Evolutionary conservation across 108 stramenopile genomes (phyloP).

Genomic region (Phaeodactylum tricornutum): DNA sequence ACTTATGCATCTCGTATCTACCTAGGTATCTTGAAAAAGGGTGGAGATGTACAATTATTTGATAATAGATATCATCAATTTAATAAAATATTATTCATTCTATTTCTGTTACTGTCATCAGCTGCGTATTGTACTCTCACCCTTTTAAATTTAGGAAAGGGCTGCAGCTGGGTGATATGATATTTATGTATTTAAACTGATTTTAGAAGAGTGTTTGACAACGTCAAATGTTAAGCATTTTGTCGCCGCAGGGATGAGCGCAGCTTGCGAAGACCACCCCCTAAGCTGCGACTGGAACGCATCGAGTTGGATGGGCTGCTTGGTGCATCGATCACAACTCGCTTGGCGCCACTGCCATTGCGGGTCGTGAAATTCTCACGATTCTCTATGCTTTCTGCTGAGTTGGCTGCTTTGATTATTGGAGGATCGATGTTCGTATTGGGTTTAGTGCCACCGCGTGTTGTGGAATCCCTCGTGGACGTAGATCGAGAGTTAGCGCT

Average conservation of each 20-base stretch:
- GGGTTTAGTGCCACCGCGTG: neutral
- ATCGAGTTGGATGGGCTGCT: neutral
- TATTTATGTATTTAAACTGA: too few relatives aligned
- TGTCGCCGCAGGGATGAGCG: neutral
- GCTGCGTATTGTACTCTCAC: too few relatives aligned
- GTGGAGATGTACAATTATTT: too few relatives aligned
- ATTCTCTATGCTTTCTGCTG: slow-evolving; percentile 2
- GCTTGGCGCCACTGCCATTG: neutral
- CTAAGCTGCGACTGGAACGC: slow-evolving; percentile 8
- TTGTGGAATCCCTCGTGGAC: slow-evolving; percentile 1
- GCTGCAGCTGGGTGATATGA: too few relatives aligned
- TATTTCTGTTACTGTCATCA: too few relatives aligned
- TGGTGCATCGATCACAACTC: neutral
- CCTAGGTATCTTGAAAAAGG: too few relatives aligned
- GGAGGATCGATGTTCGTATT: neutral
- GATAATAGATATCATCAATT: too few relatives aligned
- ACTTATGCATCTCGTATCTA: too few relatives aligned
- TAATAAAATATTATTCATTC: too few relatives aligned
- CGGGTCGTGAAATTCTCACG: neutral
- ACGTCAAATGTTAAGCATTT: too few relatives aligned
- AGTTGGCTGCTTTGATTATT: neutral
- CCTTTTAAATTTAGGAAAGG: too few relatives aligned
- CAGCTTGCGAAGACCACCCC: slow-evolving; percentile 6
- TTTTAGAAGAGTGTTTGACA: too few relatives aligned
- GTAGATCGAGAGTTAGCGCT: neutral